Conservation (phyloP, 176 grass and related monocot species). For the Triticum dicoccoides region DNA sequence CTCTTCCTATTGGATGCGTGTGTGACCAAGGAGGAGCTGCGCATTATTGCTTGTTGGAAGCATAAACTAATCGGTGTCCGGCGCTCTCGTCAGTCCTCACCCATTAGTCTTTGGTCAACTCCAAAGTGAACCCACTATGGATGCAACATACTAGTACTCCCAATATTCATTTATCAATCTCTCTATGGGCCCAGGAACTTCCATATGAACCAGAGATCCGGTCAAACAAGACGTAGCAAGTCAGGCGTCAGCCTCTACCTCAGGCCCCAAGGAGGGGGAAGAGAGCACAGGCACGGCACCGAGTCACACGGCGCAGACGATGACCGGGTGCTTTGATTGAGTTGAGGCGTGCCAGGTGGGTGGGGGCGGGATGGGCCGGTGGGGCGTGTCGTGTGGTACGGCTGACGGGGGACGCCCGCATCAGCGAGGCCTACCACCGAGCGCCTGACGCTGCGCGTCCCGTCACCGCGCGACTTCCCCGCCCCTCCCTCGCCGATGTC, state of each 20-base stretch:
- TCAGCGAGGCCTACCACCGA: conserved; percentile 44
- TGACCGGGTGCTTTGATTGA: not conserved
- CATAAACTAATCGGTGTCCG: not conserved
- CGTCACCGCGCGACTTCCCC: conserved; percentile 69
- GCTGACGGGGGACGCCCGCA: conserved; percentile 20
- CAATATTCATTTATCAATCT: not conserved
- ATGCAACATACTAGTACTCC: too few species aligned
- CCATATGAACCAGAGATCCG: not conserved
- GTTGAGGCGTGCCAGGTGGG: too few species aligned
- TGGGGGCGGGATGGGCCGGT: too few species aligned
- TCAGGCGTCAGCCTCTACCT: not conserved
- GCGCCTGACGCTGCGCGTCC: conserved; percentile 34
- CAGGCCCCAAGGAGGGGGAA: too few species aligned
- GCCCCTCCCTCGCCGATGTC: not conserved
- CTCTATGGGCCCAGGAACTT: not conserved
- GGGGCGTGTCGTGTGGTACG: too few species aligned
- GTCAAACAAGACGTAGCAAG: not conserved
- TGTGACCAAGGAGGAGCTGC: not conserved
- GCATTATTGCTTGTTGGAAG: not conserved
- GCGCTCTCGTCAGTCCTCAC: not conserved
- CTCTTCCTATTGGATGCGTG: not conserved
- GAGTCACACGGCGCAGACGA: not conserved
- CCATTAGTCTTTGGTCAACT: not conserved
- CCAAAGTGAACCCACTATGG: not conserved
- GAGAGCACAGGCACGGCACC: not conserved